Conservation (phyloP, 1,284 basidiomycete genomes). For the Ganoderma lucidum region DNA sequence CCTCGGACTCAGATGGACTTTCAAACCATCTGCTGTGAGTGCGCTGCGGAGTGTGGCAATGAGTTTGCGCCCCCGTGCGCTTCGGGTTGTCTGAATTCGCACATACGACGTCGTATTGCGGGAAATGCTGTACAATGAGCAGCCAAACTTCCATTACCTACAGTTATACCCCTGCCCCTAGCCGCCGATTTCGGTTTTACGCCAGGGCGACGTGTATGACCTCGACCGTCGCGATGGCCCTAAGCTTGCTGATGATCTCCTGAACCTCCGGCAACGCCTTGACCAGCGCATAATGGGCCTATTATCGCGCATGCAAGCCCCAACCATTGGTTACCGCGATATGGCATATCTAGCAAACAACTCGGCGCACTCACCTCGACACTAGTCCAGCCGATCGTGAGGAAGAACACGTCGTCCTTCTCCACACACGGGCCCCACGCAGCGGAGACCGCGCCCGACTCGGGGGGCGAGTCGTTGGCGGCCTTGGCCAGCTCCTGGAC, state of each 20-base stretch:
- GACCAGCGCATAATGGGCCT: slow-evolving; percentile 32
- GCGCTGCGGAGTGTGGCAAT: not conserved
- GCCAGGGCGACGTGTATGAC: slow-evolving; percentile 20
- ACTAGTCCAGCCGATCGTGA: slow-evolving; percentile 36
- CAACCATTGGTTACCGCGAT: not conserved
- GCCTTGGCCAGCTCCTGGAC: slow-evolving; percentile 24
- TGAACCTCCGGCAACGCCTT: not conserved
- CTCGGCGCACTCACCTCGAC: slow-evolving; percentile 29
- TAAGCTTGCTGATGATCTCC: slow-evolving; percentile 10
- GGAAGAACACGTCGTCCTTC: slow-evolving; percentile 24
- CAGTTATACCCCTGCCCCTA: not conserved
- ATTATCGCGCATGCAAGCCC: not conserved
- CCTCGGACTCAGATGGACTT: not conserved
- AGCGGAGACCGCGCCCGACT: slow-evolving; percentile 21
- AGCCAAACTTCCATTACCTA: not conserved
- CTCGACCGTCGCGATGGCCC: slow-evolving; percentile 9
- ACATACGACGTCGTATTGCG: not conserved
- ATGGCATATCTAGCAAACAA: not conserved
- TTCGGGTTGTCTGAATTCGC: not conserved
- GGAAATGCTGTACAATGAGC: not conserved
- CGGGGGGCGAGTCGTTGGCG: slow-evolving; percentile 19
- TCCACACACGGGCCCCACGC: slow-evolving; percentile 35
- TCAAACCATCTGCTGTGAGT: not conserved
- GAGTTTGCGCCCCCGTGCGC: not conserved
- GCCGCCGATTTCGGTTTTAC: not conserved